These are phyloP conservation scores for Saitozyma sp. DNA, from an alignment of 768 basidiomycete genomes.

Conservation along the genomic window DNA sequence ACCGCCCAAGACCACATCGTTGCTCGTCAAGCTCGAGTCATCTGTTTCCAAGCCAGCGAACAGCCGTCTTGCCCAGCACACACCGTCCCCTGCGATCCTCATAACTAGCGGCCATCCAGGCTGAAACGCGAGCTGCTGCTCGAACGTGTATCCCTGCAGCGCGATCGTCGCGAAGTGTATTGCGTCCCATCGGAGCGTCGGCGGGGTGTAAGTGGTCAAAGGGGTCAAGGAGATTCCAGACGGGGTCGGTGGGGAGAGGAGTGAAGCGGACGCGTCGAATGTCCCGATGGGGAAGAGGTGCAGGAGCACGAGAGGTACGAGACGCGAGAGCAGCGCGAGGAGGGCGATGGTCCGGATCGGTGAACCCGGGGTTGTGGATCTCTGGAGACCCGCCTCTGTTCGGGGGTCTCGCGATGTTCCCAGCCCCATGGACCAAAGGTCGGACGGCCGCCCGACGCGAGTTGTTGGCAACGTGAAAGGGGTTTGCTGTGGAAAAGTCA, in stretches of 20 bases:
- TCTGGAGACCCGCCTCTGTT: no score
- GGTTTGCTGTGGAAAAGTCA: no score
- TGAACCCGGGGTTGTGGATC: no score
- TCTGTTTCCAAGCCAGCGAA: no score
- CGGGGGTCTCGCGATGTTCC: no score
- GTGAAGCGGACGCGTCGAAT: conserved; percentile 36
- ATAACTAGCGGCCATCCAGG: conserved; percentile 67
- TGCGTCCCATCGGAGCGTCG: conserved; percentile 79
- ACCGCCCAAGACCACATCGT: conserved; percentile 16
- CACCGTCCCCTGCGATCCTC: conserved; percentile 43
- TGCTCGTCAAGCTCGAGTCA: no score
- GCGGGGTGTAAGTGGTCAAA: background rate
- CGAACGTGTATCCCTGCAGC: conserved; percentile 61
- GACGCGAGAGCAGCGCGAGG: conserved; percentile 15
- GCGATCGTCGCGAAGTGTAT: conserved; percentile 78
- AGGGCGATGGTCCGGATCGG: background rate
- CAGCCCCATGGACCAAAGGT: no score
- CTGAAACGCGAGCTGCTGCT: conserved; percentile 86
- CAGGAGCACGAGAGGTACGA: conserved; percentile 18
- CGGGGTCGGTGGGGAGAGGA: conserved; percentile 3
- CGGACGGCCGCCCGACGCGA: no score
- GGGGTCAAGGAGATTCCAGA: no score
- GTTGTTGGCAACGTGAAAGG: no score
- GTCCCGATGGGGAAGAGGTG: conserved; percentile 11
- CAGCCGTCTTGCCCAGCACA: conserved; percentile 5